These are phyloP conservation scores for Trichoderma guizhouense DNA, from an alignment of 2,329 filamentous ascomycete genomes.

Conservation along the genomic window DNA sequence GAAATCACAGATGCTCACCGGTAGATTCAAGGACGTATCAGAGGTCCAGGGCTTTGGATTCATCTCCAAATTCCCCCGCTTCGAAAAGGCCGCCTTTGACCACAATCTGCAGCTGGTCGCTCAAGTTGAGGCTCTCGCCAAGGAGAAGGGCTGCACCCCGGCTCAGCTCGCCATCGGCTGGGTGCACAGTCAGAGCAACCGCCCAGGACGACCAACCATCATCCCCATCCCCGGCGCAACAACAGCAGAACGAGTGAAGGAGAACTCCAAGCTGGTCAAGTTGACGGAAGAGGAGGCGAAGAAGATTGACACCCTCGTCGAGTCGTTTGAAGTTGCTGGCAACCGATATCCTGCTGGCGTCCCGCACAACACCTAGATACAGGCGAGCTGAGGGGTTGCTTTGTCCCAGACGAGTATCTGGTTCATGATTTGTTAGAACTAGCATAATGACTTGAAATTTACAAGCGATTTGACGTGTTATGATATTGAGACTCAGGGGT, in stretches of 20 bases:
- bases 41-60: constrained; percentile 26
- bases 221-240: constrained; percentile 67
- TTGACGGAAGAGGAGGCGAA: constrained; percentile 50
- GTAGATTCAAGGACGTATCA: constrained; percentile 26
- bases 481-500: constrained; percentile 11
- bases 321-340: constrained; percentile 47
- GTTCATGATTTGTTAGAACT: neutral
- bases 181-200: constrained; percentile 49
- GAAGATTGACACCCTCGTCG: constrained; percentile 47
- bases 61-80: constrained; percentile 48
- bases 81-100: constrained; percentile 59
- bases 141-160: constrained; percentile 56
- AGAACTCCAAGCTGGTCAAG: constrained; percentile 53
- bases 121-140: constrained; percentile 55
- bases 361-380: constrained; percentile 34
- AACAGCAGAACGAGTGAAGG: constrained; percentile 52
- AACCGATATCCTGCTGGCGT: constrained; percentile 43
- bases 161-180: constrained; percentile 67
- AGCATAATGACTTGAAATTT: neutral
- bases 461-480: neutral
- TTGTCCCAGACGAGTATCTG: neutral
- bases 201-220: constrained; percentile 52
- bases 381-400: neutral
- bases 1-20: constrained; percentile 30
- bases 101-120: constrained; percentile 61